phyloP scores from a whole-genome alignment of 2,329 filamentous ascomycete species.

The Aspergillus calidoustus region DNA sequence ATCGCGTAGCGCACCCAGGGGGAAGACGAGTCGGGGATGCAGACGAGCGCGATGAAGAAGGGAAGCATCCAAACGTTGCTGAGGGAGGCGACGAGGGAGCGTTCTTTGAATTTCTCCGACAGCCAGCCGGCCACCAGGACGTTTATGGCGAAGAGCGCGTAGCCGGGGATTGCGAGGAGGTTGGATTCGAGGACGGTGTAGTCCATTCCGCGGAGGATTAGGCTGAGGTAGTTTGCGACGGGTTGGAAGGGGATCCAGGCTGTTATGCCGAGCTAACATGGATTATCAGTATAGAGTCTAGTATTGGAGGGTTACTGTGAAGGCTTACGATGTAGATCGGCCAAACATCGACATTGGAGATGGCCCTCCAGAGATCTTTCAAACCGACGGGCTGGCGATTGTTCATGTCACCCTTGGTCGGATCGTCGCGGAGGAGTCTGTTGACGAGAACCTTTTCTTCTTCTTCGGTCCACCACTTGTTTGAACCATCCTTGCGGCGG shows the following conservation, averaged over 20 bases:
- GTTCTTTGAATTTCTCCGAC: slow-evolving; percentile 10
- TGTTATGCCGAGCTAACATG: slow-evolving; percentile 40
- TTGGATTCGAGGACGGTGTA: slow-evolving; percentile 63
- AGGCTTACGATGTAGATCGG: slow-evolving; percentile 48
- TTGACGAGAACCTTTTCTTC: slow-evolving; percentile 63
- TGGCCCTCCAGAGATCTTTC: slow-evolving; percentile 49
- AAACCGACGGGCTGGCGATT: slow-evolving; percentile 56
- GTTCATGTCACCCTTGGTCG: slow-evolving; percentile 60
- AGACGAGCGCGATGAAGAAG: slow-evolving; percentile 12
- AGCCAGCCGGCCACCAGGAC: slow-evolving; percentile 7
- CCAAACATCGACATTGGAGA: slow-evolving; percentile 60
- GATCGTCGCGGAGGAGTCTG: slow-evolving; percentile 58
- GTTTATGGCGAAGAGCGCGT: slow-evolving; percentile 6
- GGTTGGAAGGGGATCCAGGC: slow-evolving; percentile 39
- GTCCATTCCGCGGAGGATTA: slow-evolving; percentile 53
- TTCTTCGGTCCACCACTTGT: slow-evolving; percentile 13
- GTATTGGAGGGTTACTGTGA: not conserved
- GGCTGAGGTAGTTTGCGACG: slow-evolving; percentile 33
- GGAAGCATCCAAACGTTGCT: slow-evolving; percentile 15
- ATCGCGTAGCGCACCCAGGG: slow-evolving; percentile 12
- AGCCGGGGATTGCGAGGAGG: slow-evolving; percentile 23
- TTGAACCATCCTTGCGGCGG: slow-evolving; percentile 12
- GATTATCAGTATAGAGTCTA: not conserved
- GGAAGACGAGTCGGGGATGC: not conserved
- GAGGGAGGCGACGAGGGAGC: slow-evolving; percentile 10